phyloP scores from a whole-genome alignment of 441 rosid species.

The Flueggea neowawraea region DNA sequence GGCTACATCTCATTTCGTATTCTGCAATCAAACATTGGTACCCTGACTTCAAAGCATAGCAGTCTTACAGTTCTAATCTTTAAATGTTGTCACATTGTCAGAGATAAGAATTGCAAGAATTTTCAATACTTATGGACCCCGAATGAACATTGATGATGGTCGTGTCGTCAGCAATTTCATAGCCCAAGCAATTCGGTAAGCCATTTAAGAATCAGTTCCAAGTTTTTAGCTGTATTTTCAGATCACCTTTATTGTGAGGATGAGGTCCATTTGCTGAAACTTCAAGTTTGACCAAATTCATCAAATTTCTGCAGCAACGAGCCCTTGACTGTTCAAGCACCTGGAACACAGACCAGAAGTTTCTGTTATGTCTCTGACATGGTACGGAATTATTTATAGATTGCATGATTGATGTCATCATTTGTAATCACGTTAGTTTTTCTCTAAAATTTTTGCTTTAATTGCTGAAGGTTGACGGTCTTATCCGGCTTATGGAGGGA shows the following conservation, averaged over 20 bases:
- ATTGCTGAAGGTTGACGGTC: conserved; percentile 76
- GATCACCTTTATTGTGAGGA: too few relatives aligned
- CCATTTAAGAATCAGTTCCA: background rate
- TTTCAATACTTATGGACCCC: conserved; percentile 97
- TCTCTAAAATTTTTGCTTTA: conserved; percentile 7
- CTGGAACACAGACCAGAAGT: conserved; percentile 97
- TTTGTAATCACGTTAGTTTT: conserved; percentile 2
- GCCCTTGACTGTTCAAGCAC: conserved; percentile 84
- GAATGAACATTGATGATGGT: conserved; percentile 98
- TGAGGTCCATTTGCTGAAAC: background rate
- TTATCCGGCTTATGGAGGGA: conserved; percentile 93
- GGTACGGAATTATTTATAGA: conserved; percentile 35
- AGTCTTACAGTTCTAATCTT: background rate
- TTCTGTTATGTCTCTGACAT: conserved; percentile 98
- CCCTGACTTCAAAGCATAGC: background rate
- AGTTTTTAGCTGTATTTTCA: background rate
- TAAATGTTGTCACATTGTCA: conserved; percentile 16
- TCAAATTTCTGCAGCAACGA: conserved; percentile 53
- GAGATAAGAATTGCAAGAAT: conserved; percentile 97
- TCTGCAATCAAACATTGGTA: too few relatives aligned
- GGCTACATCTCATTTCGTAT: background rate
- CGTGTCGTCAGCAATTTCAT: conserved; percentile 99
- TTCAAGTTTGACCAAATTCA: background rate
- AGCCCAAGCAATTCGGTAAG: conserved; percentile 94
- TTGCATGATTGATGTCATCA: background rate